These are phyloP conservation scores for Fragilaria crotonensis DNA, from an alignment of 108 stramenopile genomes.

Conservation along the genomic window DNA sequence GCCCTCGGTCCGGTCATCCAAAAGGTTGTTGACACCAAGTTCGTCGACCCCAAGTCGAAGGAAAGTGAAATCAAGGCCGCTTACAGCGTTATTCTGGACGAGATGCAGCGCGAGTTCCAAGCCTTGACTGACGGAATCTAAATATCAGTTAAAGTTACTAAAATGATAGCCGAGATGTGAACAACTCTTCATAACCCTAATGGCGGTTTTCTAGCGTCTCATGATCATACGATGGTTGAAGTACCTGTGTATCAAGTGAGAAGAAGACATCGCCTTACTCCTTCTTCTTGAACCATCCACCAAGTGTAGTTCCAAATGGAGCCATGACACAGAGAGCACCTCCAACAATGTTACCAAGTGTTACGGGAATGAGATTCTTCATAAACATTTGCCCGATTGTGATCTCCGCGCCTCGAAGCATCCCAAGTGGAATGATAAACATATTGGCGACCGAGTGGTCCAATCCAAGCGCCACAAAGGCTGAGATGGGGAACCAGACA, in stretches of 20 bases:
- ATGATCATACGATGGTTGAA: too few relatives aligned
- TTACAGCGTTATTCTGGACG: slow-evolving; percentile 69
- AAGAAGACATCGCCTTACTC: too few relatives aligned
- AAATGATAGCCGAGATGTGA: not conserved
- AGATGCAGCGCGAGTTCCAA: slow-evolving; percentile 84
- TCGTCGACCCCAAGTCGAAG: slow-evolving; percentile 85
- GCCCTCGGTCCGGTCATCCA: slow-evolving; percentile 90
- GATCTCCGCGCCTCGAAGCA: slow-evolving; percentile 86
- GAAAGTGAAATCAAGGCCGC: slow-evolving; percentile 61
- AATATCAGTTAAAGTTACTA: not conserved
- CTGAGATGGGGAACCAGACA: slow-evolving; percentile 87
- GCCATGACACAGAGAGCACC: slow-evolving; percentile 86
- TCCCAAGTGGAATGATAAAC: slow-evolving; percentile 95
- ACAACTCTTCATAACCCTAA: too few relatives aligned
- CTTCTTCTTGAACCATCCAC: slow-evolving; percentile 70
- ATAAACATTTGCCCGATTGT: slow-evolving; percentile 60
- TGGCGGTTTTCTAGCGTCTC: too few relatives aligned
- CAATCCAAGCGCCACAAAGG: slow-evolving; percentile 86
- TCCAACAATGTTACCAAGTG: slow-evolving; percentile 93
- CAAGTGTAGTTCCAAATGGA: slow-evolving; percentile 61
- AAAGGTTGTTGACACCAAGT: slow-evolving; percentile 95
- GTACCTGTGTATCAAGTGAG: too few relatives aligned
- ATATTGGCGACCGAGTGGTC: slow-evolving; percentile 97
- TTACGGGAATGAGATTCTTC: slow-evolving; percentile 89
- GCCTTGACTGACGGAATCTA: slow-evolving; percentile 84